These are phyloP conservation scores for Daldinia loculata DNA, from an alignment of 495 filamentous ascomycete species.

Conservation along the genomic window DNA sequence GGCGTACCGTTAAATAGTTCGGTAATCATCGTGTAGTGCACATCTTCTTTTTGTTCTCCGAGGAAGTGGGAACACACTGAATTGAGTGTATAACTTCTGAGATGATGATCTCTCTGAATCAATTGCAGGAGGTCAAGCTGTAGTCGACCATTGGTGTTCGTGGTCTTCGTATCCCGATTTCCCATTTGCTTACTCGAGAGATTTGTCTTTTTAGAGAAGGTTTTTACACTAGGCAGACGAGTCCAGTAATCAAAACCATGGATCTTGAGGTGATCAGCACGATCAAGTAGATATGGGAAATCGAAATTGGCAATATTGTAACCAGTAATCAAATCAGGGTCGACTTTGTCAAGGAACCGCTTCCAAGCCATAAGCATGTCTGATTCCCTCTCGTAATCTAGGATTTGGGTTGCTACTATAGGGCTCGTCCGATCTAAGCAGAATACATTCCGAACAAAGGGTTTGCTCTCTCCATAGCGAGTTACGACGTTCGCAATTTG, in stretches of 20 bases:
- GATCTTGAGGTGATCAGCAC: conserved; percentile 84
- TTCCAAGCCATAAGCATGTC: conserved; percentile 90
- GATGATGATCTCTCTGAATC: conserved; percentile 91
- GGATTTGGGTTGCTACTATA: conserved; percentile 94
- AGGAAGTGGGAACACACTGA: conserved; percentile 97
- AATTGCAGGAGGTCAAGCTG: conserved; percentile 94
- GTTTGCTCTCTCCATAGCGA: conserved; percentile 92
- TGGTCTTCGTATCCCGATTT: conserved; percentile 89
- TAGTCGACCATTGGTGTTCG: conserved; percentile 92
- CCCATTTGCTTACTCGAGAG: conserved; percentile 99
- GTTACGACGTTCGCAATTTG: conserved; percentile 99
- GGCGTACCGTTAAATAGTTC: conserved; percentile 95
- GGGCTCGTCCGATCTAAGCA: conserved; percentile 87
- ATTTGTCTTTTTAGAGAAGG: conserved; percentile 76
- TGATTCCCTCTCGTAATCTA: conserved; percentile 80
- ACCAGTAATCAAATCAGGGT: conserved; percentile 97
- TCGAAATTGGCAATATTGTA: conserved; percentile 99
- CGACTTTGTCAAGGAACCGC: conserved; percentile 88
- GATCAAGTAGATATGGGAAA: conserved; percentile 93
- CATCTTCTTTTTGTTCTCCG: conserved; percentile 98
- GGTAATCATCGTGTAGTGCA: conserved; percentile 99
- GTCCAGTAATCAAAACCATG: conserved; percentile 84
- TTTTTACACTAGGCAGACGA: conserved; percentile 69
- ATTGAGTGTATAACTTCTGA: conserved; percentile 97
- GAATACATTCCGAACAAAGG: conserved; percentile 96